Conservation (phyloP, 306 rosid genomes). For the Prunus kanzakura region DNA sequence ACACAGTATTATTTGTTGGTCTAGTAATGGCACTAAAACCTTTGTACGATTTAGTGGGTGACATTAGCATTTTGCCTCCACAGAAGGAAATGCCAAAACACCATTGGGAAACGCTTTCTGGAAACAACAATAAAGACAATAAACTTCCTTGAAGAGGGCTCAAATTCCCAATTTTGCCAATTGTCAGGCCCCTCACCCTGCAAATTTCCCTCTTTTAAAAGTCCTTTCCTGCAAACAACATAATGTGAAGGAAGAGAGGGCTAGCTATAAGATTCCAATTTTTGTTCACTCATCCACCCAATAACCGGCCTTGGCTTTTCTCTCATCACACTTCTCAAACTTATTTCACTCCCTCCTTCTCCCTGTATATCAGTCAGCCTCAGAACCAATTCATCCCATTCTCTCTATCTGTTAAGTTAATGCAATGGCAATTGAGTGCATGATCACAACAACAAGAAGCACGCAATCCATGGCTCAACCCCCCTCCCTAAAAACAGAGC, state of each 20-base stretch:
- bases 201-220: neutral
- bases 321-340: conserved; percentile 46
- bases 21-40: conserved; percentile 12
- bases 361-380: neutral
- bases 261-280: conserved; percentile 62
- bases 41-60: conserved; percentile 21
- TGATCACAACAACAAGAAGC: conserved; percentile 23
- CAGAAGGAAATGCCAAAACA: conserved; percentile 46
- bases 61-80: conserved; percentile 28
- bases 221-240: conserved; percentile 31
- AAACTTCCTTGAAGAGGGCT: conserved; percentile 19
- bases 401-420: conserved; percentile 2
- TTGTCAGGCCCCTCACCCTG: neutral
- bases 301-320: conserved; percentile 70
- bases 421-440: conserved; percentile 67
- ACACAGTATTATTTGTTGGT: neutral
- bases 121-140: conserved; percentile 52
- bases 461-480: conserved; percentile 32
- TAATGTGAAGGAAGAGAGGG: conserved; percentile 9
- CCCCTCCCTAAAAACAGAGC: conserved; percentile 13
- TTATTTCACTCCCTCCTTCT: conserved; percentile 24
- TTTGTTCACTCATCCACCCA: conserved; percentile 47
- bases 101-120: conserved; percentile 64
- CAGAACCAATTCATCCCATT: conserved; percentile 5
- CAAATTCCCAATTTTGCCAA: conserved; percentile 8